Percentiles rank a stretch among this genome's conserved stretches.
Evolutionary conservation across 1,139 yeast genomes (phyloP).

Genomic region (Blastobotrys malaysiensis): DNA sequence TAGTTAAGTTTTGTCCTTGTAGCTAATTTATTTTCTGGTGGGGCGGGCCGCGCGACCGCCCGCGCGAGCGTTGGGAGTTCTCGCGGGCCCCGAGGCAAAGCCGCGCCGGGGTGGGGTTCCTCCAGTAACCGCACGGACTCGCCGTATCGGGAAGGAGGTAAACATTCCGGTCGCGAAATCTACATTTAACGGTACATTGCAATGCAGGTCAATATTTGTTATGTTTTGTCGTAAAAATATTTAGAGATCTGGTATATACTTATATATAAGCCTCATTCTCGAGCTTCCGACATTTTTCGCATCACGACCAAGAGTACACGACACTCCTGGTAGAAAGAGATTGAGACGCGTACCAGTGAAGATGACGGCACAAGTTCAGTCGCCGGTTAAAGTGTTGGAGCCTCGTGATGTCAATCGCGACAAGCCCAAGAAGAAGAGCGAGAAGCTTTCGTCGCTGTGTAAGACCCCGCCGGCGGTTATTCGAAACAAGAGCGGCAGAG

Average conservation of each 20-base stretch:
- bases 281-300: conserved; percentile 4
- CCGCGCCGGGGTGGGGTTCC: background rate
- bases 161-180: conserved; percentile 4
- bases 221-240: conserved; percentile 1
- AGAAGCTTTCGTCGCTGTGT: conserved; percentile 79
- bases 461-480: conserved; percentile 94
- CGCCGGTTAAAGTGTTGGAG: conserved; percentile 16
- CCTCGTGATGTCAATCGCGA: conserved; percentile 16
- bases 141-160: conserved; percentile 9
- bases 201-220: background rate
- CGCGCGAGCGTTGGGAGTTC: background rate
- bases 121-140: conserved; percentile 1
- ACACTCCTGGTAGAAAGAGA: too few species aligned
- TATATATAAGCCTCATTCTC: conserved; percentile 6
- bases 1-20: background rate
- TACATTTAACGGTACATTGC: background rate
- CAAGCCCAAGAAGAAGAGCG: conserved; percentile 52
- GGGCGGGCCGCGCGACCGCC: background rate
- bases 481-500: conserved; percentile 79
- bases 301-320: too few species aligned
- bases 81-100: too few species aligned
- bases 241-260: background rate
- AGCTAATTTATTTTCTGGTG: background rate
- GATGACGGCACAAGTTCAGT: background rate
- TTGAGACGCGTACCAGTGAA: too few species aligned